Base-by-base conservation (phyloP, 305 asterid species). In the Fraxinus dipetala region DNA sequence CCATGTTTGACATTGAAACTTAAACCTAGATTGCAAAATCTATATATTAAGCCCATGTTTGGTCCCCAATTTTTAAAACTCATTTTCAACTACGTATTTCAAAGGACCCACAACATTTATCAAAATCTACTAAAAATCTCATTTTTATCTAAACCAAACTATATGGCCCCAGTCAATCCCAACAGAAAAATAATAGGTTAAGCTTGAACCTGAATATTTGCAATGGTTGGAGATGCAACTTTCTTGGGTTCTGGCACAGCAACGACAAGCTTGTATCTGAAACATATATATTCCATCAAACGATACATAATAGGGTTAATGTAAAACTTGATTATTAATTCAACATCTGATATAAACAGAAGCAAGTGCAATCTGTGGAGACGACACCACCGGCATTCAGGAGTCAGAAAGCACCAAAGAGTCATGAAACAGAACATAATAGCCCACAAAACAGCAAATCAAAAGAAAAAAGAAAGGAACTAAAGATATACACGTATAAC, bases 181-280 rank as follows among this genome's bases (percentile, higher is more conserved):
- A 78, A 77, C 56, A 30, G 81, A 76, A 81, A 67, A 83, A 70
- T 51, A 74, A 79, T 79, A 56, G 63, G 81, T 4, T 76, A 82
- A 85, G 79, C 34, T 54, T 48, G 78, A 84, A 93, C 99, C 99
- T 96, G 99, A 77, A 94, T 93, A 89, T 96, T 96, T 84, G 90
- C 38, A 51, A 93, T 87, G 82, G 95, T 84, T 72, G 99, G 98
- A 84, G 98, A 90, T 84, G 89, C 93, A 88, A 96, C 88, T 90
- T 93, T 96, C 92, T 86, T 93, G 82, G 98, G 98, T 83, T 92
- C 98, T 74, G 94, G 89, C 31, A 93, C 93, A 80, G 95, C 76
- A 72, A 32, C 76, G 2, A 72, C 92, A 86, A 96, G 94, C 91
- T 96, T 96, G 91, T 94, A 96, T 78, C 99, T 96, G 95, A 86